Evolutionary conservation across 371 early-diverging fungal genomes (phyloP).

Genomic region (Mucor ambiguus): DNA sequence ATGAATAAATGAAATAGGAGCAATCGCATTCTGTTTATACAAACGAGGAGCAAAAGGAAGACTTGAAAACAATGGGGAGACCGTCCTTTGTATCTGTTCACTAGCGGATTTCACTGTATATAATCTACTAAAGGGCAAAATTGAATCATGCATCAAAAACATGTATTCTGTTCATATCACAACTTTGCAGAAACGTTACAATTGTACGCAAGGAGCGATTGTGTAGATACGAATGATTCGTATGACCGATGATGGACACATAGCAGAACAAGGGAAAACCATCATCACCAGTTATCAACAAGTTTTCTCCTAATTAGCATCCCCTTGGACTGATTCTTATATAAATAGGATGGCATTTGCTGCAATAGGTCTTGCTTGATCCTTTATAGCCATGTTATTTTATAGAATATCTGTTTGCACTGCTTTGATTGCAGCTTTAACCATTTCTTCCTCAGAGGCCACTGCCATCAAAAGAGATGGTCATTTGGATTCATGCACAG

Average conservation of each 20-base stretch:
- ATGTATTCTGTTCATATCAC: constrained; percentile 1
- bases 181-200: not conserved
- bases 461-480: not conserved
- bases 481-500: not conserved
- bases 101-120: not conserved
- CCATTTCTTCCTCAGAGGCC: not conserved
- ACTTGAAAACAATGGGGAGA: not conserved
- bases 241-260: not conserved
- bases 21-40: not conserved
- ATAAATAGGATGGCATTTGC: not conserved
- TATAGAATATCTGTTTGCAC: not conserved
- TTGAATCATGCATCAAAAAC: not conserved
- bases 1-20: not conserved
- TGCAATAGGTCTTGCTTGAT: not conserved
- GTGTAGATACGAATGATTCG: not conserved
- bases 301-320: not conserved
- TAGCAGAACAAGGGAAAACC: not conserved
- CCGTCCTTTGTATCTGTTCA: too few relatives aligned
- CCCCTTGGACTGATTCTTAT: not conserved
- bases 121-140: not conserved
- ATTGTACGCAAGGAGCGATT: not conserved
- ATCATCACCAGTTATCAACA: not conserved
- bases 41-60: not conserved
- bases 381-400: not conserved
- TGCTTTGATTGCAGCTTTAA: not conserved